Evolutionary conservation across 768 basidiomycete species (phyloP), one percentile per base, ranked within the genome.

Genomic region (Antrodiella citrinella): DNA sequence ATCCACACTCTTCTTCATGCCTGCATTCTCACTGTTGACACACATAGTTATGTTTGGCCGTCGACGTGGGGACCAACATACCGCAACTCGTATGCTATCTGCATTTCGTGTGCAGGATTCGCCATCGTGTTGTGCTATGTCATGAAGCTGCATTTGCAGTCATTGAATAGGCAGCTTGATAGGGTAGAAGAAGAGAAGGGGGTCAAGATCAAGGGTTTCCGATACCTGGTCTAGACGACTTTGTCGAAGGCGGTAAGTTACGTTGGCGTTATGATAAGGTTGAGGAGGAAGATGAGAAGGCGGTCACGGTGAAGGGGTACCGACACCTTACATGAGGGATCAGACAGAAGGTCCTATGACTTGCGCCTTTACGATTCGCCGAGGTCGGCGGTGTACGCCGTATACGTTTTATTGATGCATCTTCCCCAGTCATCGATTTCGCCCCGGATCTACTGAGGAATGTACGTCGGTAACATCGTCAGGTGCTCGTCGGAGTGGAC

Each of bases 11-110:
- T 45, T 1, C 15, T 23, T 35, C 15, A 41, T 18, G 3, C 13
- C 4, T 7, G 11, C 44, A 38, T 15, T 10, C 47, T 23, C 20
- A 39, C 30, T n/a, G 30, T 35, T 35, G 30, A 35, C 7, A 35
- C 15, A 7, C 30, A 72, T 4, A 80, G 80, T 19, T 85, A 85
- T 57, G 67, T 79, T 21, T 90, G 84, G 82, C 85, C 82, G 3
- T 66, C 63, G 24, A 54, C 66, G 7, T 90, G 85, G 85, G 86
- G 83, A 1, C 85, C 82, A 4, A 76, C 77, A 0, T 92, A 92
- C 63, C 67, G 67, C 13, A 72, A 75, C 30, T 86, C 86, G 0
- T 93, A 82, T 65, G 77, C 73, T 15, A 62, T 62, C 26, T 61
- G 59, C 49, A 62, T 59, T 19, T 52, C 63, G 62, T 51, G 58